Base-by-base conservation (phyloP, 371 early-diverging fungal species). In the Mortierella sp. region DNA sequence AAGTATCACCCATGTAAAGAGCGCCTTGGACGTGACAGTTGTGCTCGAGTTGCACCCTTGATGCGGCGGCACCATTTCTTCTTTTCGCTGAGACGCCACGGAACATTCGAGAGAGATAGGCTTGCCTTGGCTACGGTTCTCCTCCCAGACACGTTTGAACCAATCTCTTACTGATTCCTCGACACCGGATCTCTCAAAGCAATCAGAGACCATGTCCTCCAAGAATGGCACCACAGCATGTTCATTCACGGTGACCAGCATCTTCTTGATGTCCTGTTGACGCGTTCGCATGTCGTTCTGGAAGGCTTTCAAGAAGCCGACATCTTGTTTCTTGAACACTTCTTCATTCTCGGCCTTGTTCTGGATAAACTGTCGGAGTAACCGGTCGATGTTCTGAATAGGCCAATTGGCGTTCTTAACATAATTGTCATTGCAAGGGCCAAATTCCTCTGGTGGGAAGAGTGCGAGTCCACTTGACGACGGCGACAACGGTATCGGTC, bases 291-390 rank as follows among this genome's bases (percentile, higher is more conserved):
- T 63, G 1, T 53, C 57, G 9, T 38, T 21, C 19, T 63, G 63
- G 26, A 71, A 13, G 0, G 60, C 60, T 2, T 47, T 19, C 6
- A 71, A 39, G 4, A 71, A 26, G 0, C 30, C 56, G 12, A 34
- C 48, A 2, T 51, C 39, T 8, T 71, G 31, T 0, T n/a, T 21
- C 46, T 59, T 71, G 51, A 46, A 54, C 14, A 71, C 71, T 1
- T 64, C 71, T 3, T 28, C 16, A n/a, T 71, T 71, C 56, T 71
- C 71, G 3, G 2, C 21, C 1, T 49, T 21, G 27, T 64, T 71
- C 6, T 18, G 31, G 21, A 71, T 2, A 28, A 71, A 64, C 39
- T 28, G 27, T 2, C 21, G 50, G 3, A 54, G 50, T 3, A 48
- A 10, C 7, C 23, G 6, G 21, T 26, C 13, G 24, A 26, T 53